phyloP scores from a whole-genome alignment of 2,329 filamentous ascomycete species.

The Talaromyces verruculosus region DNA sequence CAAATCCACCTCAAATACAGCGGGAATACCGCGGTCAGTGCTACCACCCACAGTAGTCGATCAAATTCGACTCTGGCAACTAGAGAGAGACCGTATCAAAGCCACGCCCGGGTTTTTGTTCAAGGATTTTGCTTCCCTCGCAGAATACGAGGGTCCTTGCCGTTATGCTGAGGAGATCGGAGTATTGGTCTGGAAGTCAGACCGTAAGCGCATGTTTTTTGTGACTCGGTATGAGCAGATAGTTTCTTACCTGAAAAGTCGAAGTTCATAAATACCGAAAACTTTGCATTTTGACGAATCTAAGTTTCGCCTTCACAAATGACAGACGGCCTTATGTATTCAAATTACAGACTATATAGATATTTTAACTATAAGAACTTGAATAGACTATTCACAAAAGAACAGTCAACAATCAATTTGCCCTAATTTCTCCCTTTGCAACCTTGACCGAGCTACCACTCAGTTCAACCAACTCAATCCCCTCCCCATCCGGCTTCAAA shows the following conservation, averaged over 20 bases:
- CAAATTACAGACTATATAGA: background rate
- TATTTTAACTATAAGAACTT: background rate
- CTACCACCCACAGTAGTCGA: slow-evolving; percentile 95
- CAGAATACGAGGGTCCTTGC: slow-evolving; percentile 56
- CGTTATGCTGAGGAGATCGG: slow-evolving; percentile 83
- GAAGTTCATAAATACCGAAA: slow-evolving; percentile 26
- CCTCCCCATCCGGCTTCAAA: slow-evolving; percentile 25
- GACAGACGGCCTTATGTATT: background rate
- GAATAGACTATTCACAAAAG: background rate
- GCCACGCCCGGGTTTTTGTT: slow-evolving; percentile 82
- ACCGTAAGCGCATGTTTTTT: slow-evolving; percentile 81
- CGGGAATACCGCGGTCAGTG: slow-evolving; percentile 57
- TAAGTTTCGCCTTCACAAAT: background rate
- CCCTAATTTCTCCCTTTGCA: slow-evolving; percentile 35
- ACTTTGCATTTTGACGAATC: background rate
- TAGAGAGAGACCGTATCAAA: slow-evolving; percentile 93
- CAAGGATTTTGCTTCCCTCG: slow-evolving; percentile 76
- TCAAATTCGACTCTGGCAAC: slow-evolving; percentile 95
- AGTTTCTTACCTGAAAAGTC: slow-evolving; percentile 70
- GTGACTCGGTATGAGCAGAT: slow-evolving; percentile 90
- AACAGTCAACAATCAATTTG: slow-evolving; percentile 13
- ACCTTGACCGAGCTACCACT: slow-evolving; percentile 38
- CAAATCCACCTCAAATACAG: slow-evolving; percentile 41
- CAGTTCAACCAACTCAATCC: slow-evolving; percentile 37
- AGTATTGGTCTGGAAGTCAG: slow-evolving; percentile 83